Evolutionary conservation across 495 filamentous ascomycete species (phyloP).

Genomic region (Articulospora tetracladia): DNA sequence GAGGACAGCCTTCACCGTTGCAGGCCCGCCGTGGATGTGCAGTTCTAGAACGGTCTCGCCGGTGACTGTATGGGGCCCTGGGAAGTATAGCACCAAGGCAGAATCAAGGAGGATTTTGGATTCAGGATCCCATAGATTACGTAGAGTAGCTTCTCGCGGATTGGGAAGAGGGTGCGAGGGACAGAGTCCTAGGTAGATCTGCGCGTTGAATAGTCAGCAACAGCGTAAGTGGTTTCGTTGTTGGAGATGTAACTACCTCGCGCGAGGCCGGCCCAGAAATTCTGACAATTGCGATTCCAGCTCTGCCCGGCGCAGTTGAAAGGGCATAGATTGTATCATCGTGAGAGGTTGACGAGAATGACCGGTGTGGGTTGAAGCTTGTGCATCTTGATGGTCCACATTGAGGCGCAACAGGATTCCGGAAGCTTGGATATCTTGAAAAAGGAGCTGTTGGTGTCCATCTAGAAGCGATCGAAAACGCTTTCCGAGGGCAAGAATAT

Average conservation of each 20-base stretch:
- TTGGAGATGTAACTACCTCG: slow-evolving; percentile 41
- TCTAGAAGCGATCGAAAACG: too few species aligned
- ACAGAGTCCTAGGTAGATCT: slow-evolving; percentile 79
- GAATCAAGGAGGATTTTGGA: slow-evolving; percentile 64
- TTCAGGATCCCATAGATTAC: slow-evolving; percentile 68
- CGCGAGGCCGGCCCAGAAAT: slow-evolving; percentile 77
- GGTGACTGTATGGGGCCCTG: slow-evolving; percentile 77
- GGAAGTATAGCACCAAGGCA: slow-evolving; percentile 85
- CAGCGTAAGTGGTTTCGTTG: neutral
- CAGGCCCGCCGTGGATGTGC: slow-evolving; percentile 89
- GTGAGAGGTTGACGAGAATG: neutral
- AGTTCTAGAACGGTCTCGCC: slow-evolving; percentile 92
- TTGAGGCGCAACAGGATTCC: neutral
- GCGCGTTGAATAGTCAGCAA: slow-evolving; percentile 9
- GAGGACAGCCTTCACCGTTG: slow-evolving; percentile 82
- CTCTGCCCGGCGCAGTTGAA: slow-evolving; percentile 80
- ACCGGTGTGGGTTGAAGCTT: neutral
- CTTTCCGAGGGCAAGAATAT: too few species aligned
- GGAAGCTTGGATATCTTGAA: too few species aligned
- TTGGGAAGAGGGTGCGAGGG: slow-evolving; percentile 59
- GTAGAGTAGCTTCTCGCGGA: slow-evolving; percentile 71
- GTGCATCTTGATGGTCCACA: neutral
- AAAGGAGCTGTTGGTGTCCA: too few species aligned
- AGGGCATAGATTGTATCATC: slow-evolving; percentile 84
- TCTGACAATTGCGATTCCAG: slow-evolving; percentile 88